Base-by-base conservation (phyloP, 2,329 filamentous ascomycete species). In the Drechslerella dactyloides region DNA sequence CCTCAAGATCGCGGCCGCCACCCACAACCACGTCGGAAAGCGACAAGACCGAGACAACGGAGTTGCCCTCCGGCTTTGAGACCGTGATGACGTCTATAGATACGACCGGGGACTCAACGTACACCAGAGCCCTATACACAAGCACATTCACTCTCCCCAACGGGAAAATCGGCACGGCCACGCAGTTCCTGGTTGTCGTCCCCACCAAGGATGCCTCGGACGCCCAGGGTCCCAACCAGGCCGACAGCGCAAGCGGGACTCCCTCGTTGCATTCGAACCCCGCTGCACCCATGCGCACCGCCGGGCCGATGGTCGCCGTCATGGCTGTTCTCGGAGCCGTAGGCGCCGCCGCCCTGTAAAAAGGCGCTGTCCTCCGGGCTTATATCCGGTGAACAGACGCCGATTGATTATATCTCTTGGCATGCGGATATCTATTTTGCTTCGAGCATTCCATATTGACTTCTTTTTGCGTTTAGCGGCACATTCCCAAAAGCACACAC, bases 201-300 rank as follows among this genome's bases (percentile, higher is more conserved):
- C 66, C 66, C 11, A 70, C 66, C 11, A 44, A 59, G 24, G 21
- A 37, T 19, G 58, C 59, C 17, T 50, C 59, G 19, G 33, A 40
- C 8, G 15, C 58, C 13, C 37, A 55, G 46, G 33, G 53, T 35
- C 54, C 66, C 24, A 35, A 62, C 13, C 52, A 69, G 37, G 48
- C 57, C 6, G 30, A 64, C 33, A 59, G 58, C 35, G 33, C 48
- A 51, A 70, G 59, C 48, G 53, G 53, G 15, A 54, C 58, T 30
- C 58, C 66, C 17, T 70, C 66, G 19, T 30, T 70, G 37, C 66
- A 70, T 50, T 63, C 66, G 27, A 70, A 64, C 21, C 58, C 53
- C 23, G 66, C 46, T 11, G 46, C 48, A 7, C 23, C 40, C 10
- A 40, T 63, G 21, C 46, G 52, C 13, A 59, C 52, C 35, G n/a